Conservation (phyloP, 1,284 basidiomycete genomes). For the Heterobasidion irregulare region DNA sequence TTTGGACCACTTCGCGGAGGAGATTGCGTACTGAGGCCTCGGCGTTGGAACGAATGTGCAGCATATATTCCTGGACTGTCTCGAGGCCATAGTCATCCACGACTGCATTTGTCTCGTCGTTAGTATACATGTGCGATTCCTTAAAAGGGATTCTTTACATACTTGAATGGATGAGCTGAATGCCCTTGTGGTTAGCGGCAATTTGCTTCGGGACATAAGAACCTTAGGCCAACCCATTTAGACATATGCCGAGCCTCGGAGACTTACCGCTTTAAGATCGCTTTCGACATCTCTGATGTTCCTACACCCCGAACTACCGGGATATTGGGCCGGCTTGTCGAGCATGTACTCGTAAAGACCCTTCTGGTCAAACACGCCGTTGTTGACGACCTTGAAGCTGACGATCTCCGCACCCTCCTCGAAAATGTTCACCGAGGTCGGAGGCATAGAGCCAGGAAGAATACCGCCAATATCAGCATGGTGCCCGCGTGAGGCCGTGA, state of each 20-base stretch:
- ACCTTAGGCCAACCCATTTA: not conserved
- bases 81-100: constrained; percentile 82
- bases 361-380: constrained; percentile 74
- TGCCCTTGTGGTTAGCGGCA: constrained; percentile 92
- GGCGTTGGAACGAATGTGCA: constrained; percentile 84
- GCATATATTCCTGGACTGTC: constrained; percentile 91
- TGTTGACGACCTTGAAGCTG: constrained; percentile 88
- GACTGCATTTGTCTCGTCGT: constrained; percentile 31
- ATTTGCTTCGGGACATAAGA: constrained; percentile 59
- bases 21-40: constrained; percentile 84
- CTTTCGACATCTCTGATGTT: constrained; percentile 87
- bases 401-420: constrained; percentile 93
- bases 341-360: constrained; percentile 77
- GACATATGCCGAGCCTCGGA: not conserved
- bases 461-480: constrained; percentile 79
- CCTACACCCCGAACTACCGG: constrained; percentile 76
- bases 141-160: constrained; percentile 6
- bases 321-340: constrained; percentile 80
- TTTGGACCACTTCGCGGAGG: constrained; percentile 68
- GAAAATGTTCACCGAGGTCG: constrained; percentile 82
- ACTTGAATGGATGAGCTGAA: constrained; percentile 75
- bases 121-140: not conserved
- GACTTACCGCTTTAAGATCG: constrained; percentile 79
- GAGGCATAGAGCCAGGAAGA: constrained; percentile 89
- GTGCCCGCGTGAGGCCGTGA: constrained; percentile 84